Percentiles rank a stretch among this genome's conserved stretches.
phyloP scores from a whole-genome alignment of 1,284 basidiomycete genomes.

The Rhodotorula sp. region DNA sequence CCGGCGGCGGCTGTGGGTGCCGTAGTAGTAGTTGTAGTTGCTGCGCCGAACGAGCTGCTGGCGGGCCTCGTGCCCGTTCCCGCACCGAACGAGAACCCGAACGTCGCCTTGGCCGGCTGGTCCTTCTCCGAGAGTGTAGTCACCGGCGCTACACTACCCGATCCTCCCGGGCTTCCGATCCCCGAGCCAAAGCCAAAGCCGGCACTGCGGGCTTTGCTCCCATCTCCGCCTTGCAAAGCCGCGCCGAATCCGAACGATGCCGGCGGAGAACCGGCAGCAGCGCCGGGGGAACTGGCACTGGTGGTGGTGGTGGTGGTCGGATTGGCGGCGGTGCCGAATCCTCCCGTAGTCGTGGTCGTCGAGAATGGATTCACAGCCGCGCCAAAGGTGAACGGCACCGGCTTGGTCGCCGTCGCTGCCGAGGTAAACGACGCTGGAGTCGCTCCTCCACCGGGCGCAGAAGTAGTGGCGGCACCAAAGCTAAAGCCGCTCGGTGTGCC shows the following conservation, averaged over 20 bases:
- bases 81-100: slow-evolving; percentile 21
- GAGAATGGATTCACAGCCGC: slow-evolving; percentile 1
- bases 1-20: neutral
- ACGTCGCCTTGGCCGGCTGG: slow-evolving; percentile 3
- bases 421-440: no score
- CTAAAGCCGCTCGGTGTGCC: slow-evolving; percentile 1
- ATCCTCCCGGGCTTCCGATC: neutral
- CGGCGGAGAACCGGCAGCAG: slow-evolving; percentile 30
- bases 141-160: neutral
- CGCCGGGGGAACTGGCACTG: slow-evolving; percentile 27
- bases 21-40: neutral
- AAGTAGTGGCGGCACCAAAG: neutral
- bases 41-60: neutral
- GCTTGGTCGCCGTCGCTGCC: slow-evolving; percentile 10
- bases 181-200: slow-evolving; percentile 7
- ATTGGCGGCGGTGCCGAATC: slow-evolving; percentile 1
- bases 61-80: neutral
- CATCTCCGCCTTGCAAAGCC: slow-evolving; percentile 27
- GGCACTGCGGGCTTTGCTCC: slow-evolving; percentile 17
- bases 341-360: neutral
- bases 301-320: slow-evolving; percentile 17
- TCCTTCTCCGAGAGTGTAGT: slow-evolving; percentile 2
- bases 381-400: slow-evolving; percentile 10
- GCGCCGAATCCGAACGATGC: slow-evolving; percentile 38
- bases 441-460: no score